phyloP scores from a whole-genome alignment of 129 eudicot genomes.

The Sambucus nigra region DNA sequence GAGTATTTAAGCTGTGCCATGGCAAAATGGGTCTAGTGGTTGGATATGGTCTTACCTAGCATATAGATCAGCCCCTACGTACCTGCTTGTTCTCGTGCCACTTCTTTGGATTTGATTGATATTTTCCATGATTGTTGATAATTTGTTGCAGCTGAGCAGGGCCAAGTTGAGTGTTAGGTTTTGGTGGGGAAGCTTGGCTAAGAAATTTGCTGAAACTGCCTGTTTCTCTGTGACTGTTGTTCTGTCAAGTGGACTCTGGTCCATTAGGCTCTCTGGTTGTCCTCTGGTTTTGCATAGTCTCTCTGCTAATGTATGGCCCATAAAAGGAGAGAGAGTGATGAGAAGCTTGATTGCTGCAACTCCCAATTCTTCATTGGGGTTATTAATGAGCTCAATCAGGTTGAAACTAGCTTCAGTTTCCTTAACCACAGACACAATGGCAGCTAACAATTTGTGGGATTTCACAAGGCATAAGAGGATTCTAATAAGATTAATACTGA shows the following conservation, averaged over 20 bases:
- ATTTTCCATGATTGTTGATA: conserved; percentile 30
- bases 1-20: too few species aligned
- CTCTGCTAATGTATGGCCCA: conserved; percentile 53
- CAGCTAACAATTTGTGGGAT: conserved; percentile 26
- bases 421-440: conserved; percentile 37
- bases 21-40: too few species aligned
- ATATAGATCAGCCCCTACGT: too few species aligned
- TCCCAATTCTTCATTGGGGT: conserved; percentile 51
- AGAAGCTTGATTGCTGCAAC: conserved; percentile 36
- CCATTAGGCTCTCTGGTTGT: conserved; percentile 51
- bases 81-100: conserved; percentile 38
- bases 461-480: conserved; percentile 45
- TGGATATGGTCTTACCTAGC: too few species aligned
- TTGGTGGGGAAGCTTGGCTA: conserved; percentile 75
- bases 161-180: conserved; percentile 50
- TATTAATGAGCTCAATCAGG: conserved; percentile 37
- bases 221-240: conserved; percentile 40
- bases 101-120: conserved; percentile 29
- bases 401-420: conserved; percentile 45
- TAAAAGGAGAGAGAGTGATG: conserved; percentile 33
- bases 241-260: conserved; percentile 26
- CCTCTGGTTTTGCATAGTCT: conserved; percentile 55
- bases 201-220: conserved; percentile 51
- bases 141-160: conserved; percentile 17
- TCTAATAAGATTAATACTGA: conserved; percentile 49